Base-by-base conservation (phyloP, 2,329 filamentous ascomycete species). In the Malbranchea cinnamomea region DNA sequence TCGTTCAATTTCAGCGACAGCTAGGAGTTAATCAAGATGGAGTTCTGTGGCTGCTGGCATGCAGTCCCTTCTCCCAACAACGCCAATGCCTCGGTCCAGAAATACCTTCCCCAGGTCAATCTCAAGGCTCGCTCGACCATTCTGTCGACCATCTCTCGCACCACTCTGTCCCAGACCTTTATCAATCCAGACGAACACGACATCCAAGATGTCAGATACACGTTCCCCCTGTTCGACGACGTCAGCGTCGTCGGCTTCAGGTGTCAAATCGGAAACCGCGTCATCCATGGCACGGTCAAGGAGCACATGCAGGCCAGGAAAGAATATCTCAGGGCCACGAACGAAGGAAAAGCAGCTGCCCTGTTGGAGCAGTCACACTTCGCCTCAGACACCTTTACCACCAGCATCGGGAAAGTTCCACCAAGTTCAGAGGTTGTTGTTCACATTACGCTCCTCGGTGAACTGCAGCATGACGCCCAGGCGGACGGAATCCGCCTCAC, bases 201-300 rank as follows among this genome's bases (percentile, higher is more conserved):
- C 6, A 64, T 74, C 35, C 44, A 58, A 6, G 58, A 80, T 44
- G 63, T 72, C 10, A 59, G 60, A 9, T 84, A 84, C 46, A 64
- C 65, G 0, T 83, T 84, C 37, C 78, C 78, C 0, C 59, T 84
- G 0, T 79, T 76, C 38, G 74, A 81, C 44, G 77, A 78, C 6
- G 72, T 79, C 10, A 75, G 70, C 5, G 71, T 84, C 1, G 73
- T 76, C 5, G 63, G 59, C 3, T 84, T 83, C 39, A 66, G 60
- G 4, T 82, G 75, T 51, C 67, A 59, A 9, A 61, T 83, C 26
- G 73, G 66, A 6, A 53, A 62, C 18, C 67, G 70, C 12, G 41
- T 48, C 8, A 58, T 68, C 10, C 59, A 59, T 3, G 77, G 78
- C 9, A 49, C 74, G 8, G 76, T 83, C 23, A 74, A 79, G 45